A percentile compares a stretch with the other conserved stretches of the same genome.
phyloP scores from a whole-genome alignment of 1,284 basidiomycete genomes.

The Psilocybe mexicana region DNA sequence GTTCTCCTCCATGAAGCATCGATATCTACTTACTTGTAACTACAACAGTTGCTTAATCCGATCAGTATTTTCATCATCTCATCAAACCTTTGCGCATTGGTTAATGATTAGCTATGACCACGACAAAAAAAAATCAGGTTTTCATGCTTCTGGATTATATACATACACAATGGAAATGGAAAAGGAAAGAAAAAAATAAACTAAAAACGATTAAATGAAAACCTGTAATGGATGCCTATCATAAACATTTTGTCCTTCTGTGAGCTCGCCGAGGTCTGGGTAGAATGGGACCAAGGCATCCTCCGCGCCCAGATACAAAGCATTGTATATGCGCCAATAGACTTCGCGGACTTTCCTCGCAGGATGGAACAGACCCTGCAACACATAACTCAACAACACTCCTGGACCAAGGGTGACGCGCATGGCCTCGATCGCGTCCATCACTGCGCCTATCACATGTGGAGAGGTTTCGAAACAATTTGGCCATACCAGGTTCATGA shows the following conservation, averaged over 20 bases:
- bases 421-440: slow-evolving; percentile 98
- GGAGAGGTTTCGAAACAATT: slow-evolving; percentile 99
- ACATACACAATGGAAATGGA: slow-evolving; percentile 11
- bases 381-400: slow-evolving; percentile 84
- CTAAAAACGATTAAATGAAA: slow-evolving; percentile 56
- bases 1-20: slow-evolving; percentile 32
- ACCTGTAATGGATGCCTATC: slow-evolving; percentile 83
- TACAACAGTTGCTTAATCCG: slow-evolving; percentile 9
- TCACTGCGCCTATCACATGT: slow-evolving; percentile 96
- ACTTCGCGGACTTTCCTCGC: slow-evolving; percentile 96
- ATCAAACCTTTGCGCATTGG: background rate
- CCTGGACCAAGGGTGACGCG: slow-evolving; percentile 94
- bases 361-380: slow-evolving; percentile 95
- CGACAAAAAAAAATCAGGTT: background rate
- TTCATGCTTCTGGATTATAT: slow-evolving; percentile 13
- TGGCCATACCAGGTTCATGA: slow-evolving; percentile 99
- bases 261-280: slow-evolving; percentile 85
- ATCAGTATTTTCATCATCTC: slow-evolving; percentile 1
- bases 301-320: slow-evolving; percentile 84
- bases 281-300: slow-evolving; percentile 96
- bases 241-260: slow-evolving; percentile 87
- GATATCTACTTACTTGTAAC: slow-evolving; percentile 11
- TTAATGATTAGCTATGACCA: background rate
- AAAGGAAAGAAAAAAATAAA: slow-evolving; percentile 10
- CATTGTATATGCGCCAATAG: slow-evolving; percentile 94